Base-by-base conservation (phyloP, 2,329 filamentous ascomycete genomes). In the Clonostachys solani region DNA sequence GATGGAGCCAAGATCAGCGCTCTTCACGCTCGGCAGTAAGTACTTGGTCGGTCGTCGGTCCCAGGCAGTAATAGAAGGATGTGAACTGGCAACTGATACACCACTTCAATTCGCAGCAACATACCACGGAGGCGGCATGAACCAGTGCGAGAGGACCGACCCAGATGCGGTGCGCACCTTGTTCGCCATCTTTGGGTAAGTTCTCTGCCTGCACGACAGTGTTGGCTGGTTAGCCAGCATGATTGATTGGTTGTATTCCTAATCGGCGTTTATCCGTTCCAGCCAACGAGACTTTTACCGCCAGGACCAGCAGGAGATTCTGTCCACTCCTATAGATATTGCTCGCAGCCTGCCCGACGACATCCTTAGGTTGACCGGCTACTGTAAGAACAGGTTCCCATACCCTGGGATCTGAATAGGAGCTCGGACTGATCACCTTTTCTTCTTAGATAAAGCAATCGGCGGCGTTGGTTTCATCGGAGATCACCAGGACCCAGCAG, bases 1-100 rank as follows among this genome's bases (percentile, higher is more conserved):
- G 33, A 43, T 47, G 45, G 45, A n/a, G n/a, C 37, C 45, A 6
- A 38, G 45, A 6, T 43, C 45, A 35, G 45, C 38, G 7, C 29
- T 47, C 12, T 47, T 47, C 16, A 47, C 45, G 12, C 45, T 47
- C 43, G 45, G 45, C 13, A 33, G 45, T 47, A 47, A 42, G 40
- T 18, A 12, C 29, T 16, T 16, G 3, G 13, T n/a, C 19, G 15
- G 17, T 45, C 38, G 12, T 15, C 6, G 17, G 33, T 23, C 19
- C 19, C 19, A 23, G 5, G 19, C 19, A 23, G 19, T 23, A 23
- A 23, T 7, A 6, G 8, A 23, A 23, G 2, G 6, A 13, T 45
- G 33, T 23, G n/a, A 12, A 29, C 12, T 43, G 12, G 13, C 40
- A 40, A 16, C 17, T 40, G 13, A 38, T 23, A 23, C 19, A 7